Evolutionary conservation across 257 asterid genomes (phyloP), one percentile per base, ranked within the genome.

Genomic region (Rehmannia glutinosa): DNA sequence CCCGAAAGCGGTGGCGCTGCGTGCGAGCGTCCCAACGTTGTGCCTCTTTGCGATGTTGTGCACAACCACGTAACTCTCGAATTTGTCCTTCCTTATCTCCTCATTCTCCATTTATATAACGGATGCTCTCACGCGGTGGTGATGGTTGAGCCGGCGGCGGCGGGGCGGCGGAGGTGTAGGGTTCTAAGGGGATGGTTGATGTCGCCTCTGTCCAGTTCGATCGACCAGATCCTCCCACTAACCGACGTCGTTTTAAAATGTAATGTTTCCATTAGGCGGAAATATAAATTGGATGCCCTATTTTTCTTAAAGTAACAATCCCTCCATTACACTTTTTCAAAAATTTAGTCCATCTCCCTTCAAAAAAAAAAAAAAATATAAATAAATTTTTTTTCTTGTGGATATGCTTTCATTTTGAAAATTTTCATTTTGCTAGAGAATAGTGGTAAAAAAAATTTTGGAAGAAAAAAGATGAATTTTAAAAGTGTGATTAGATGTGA

Each of bases 1-100:
- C 2, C 97, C 99, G 63, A 94, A 90, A n/a, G 96, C 98, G 16
- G 94, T 88, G 82, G 96, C 95, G 85, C 99, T 94, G 74, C 97
- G 91, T 25, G 97, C 97, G 63, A 94, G 81, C 27, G 99, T 94
- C 16, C 99, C 99, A 25, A 94, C 95, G 87, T 94, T 94, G 80
- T 94, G 99, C 80, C 97, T 85, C 86, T 94, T 94, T 23, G 97
- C 96, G 69, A 94, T 91, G 81, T 94, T 88, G 88, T 94, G 97
- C 28, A 94, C 94, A 30, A 94, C 35, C 41, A 91, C 97, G 43
- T 76, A 94, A 86, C 99, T 82, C 81, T 81, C 87, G 54, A 72
- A 73, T 56, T 73, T 71, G 60, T 66, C 82, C 43, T 67, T 67
- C 75, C 51, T 38, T 47, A 17, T 64, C 54, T 57, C 81, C 53